Evolutionary conservation across 306 rosid genomes (phyloP), one percentile per base, ranked within the genome.

Genomic region (Trifolium subterraneum): DNA sequence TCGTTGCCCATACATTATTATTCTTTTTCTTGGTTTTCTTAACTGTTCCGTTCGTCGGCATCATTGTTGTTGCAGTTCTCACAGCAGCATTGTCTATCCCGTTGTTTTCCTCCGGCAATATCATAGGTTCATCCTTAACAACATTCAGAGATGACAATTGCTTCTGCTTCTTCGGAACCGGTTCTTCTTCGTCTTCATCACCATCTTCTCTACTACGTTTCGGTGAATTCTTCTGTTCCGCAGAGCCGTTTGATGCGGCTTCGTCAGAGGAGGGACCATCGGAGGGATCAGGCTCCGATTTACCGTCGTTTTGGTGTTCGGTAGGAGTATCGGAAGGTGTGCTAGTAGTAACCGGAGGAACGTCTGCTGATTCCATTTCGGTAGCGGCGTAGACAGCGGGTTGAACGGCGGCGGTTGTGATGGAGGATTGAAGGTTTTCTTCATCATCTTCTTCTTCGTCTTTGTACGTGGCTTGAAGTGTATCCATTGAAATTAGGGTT

Each of bases 11-110:
- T 23, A 94, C 99, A 22, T 94, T 92, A 63, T 87, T 92, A 73
- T 59, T 92, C 70, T 94, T 94, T 87, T 94, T 94, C 93, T 94
- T 94, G 20, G 96, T 87, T 73, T 92, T 92, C 88, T 94, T 92
- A 8, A 88, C 45, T 0, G 90, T 44, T 20, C 79, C 77, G 3
- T 50, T 59, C 8, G 55, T 35, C 5, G 64, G 63, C 15, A 44
- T 25, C 38, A 3, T 8, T 1, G 56, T 15, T 0, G 72, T 8
- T 0, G 72, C 7, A 6, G 1, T 15, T 3, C 22, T 1, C 31
- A 39, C 60, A 0, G 75, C 41, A 1, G 82, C 77, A 19, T 48
- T 35, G 13, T 13, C 38, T 1, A 78, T 71, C 51, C 79, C 80
- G 50, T 70, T 56, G 63, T 14, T 39, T 10, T 10, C 75, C 10